Percentiles rank a stretch among this genome's conserved stretches.
Conservation (phyloP, 2,329 filamentous ascomycete genomes). For the Raffaelea albimanens region DNA sequence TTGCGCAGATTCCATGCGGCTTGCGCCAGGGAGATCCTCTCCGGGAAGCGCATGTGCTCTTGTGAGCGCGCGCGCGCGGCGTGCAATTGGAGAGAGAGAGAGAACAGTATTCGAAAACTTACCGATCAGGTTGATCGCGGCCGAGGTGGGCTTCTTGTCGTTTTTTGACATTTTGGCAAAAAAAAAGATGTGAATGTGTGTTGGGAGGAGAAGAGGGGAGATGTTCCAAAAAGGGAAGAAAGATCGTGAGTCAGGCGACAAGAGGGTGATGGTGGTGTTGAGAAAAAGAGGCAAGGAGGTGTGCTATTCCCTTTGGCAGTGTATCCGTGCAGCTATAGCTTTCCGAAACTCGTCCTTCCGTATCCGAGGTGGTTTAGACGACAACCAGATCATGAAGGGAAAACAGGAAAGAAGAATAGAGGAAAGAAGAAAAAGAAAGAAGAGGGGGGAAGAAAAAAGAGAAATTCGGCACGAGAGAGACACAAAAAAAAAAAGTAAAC, state of each 20-base stretch:
- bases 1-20: too few species aligned
- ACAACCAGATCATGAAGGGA: constrained; percentile 12
- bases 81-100: not conserved
- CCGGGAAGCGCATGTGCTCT: too few species aligned
- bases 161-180: constrained; percentile 30
- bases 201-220: not conserved
- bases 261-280: not conserved
- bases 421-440: not conserved
- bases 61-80: too few species aligned
- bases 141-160: constrained; percentile 60
- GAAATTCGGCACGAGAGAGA: not conserved
- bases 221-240: not conserved
- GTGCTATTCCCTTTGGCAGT: not conserved
- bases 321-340: not conserved
- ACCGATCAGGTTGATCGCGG: constrained; percentile 88
- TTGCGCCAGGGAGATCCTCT: too few species aligned
- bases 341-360: constrained; percentile 16
- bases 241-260: not conserved
- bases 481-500: not conserved
- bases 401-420: not conserved
- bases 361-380: constrained; percentile 14
- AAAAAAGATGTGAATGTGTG: not conserved
- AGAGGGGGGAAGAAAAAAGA: not conserved
- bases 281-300: not conserved
- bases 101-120: constrained; percentile 21